A percentile compares a stretch with the other conserved stretches of the same genome.
Conservation (phyloP, 805 yeast genomes). For the Candida endomychidarum region DNA sequence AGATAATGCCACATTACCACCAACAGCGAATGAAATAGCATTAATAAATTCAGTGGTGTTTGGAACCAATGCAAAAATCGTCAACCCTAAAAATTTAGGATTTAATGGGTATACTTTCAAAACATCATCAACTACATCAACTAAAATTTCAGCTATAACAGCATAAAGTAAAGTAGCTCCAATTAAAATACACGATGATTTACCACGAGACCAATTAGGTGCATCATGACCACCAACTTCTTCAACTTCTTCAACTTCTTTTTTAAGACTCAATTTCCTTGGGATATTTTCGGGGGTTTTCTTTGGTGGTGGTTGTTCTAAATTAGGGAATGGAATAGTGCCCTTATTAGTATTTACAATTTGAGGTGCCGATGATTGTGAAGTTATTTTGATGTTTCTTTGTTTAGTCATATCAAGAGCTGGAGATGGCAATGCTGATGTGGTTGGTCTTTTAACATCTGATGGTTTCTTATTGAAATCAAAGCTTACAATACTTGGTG, state of each 20-base stretch:
- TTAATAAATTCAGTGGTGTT: constrained; percentile 95
- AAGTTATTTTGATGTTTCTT: constrained; percentile 14
- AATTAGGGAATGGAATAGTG: constrained; percentile 5
- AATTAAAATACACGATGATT: constrained; percentile 78
- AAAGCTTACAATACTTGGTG: constrained; percentile 40
- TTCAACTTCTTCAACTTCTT: constrained; percentile 29
- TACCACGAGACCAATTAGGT: constrained; percentile 91
- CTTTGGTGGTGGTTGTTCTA: constrained; percentile 8
- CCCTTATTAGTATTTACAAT: not conserved
- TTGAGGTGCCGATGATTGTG: constrained; percentile 3
- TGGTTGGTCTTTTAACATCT: not conserved
- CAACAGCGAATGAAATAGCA: constrained; percentile 94
- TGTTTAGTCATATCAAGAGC: constrained; percentile 19
- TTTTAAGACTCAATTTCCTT: constrained; percentile 10
- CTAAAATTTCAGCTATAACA: constrained; percentile 89
- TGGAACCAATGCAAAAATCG: constrained; percentile 94
- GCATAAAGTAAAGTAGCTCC: constrained; percentile 89
- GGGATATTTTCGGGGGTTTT: constrained; percentile 1
- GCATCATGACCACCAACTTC: constrained; percentile 84
- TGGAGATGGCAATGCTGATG: constrained; percentile 19
- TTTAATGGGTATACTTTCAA: constrained; percentile 74
- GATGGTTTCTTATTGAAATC: constrained; percentile 12
- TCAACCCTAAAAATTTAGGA: constrained; percentile 89
- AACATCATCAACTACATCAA: constrained; percentile 89
- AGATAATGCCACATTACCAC: constrained; percentile 93